Evolutionary conservation across 2,329 filamentous ascomycete species (phyloP), one percentile per base, ranked within the genome.

Genomic region (Xylariaceae sp.): DNA sequence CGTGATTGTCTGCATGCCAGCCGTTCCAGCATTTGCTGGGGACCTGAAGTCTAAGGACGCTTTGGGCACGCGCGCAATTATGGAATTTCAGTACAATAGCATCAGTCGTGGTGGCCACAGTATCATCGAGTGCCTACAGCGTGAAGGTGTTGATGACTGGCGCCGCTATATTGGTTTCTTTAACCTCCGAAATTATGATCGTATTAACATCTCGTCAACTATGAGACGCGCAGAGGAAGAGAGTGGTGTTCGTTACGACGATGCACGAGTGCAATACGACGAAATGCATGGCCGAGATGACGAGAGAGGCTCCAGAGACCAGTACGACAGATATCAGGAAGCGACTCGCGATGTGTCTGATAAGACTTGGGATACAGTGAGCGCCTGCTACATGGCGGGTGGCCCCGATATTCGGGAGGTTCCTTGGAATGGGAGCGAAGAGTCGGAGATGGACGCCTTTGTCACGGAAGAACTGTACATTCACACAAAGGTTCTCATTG

Each of bases 401-500:
- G 87, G 87, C 1, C 73, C 79, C 31, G 81, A 86, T 45, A 81
- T 95, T 44, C 75, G 79, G 35, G 53, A 64, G 16, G 61, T 77
- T 3, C 72, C 74, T 0, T 83, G 78, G 79, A 52, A 68, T 13
- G 79, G 79, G 11, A 63, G 66, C 11, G 65, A 72, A 2, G 76
- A 78, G 34, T 67, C 67, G 8, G 80, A 83, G 59, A 67, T 83
- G 11, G 64, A 78, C 47, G 74, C 78, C 7, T 84, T 76, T 51
- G 79, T 84, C 26, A 78, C 71, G 19, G 79, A 83, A 54, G 76
- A 95, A 67, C 77, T 94, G 3, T 62, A 62, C 48, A 59, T 97
- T 41, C 93, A 98, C 64, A 85, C 83, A 30, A 98, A 97, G 68
- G 75, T 96, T 28, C 76, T 93, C 50, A 93, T 96, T 55, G 85